Base-by-base conservation (phyloP, 164 flowering plant genomes). In the Stephania cephalantha region DNA sequence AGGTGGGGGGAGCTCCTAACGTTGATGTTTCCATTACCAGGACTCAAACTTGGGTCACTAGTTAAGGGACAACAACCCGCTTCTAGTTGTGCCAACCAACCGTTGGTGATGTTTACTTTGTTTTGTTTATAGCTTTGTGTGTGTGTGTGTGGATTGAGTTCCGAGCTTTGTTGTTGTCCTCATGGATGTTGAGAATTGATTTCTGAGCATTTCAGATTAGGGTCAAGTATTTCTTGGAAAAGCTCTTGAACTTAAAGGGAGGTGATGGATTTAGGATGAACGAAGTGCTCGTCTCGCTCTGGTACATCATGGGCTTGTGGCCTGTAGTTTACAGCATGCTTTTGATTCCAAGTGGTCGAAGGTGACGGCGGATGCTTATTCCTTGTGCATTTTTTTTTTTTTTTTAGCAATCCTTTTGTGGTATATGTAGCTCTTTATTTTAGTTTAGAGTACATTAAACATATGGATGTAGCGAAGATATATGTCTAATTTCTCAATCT, bases 271-370 rank as follows among this genome's bases (percentile, higher is more conserved):
- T 90, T 80, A 81, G 75, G 74, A 87, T 90, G 99, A 95, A 93
- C 82, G 83, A 88, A 77, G 90, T 95, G 68, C 86, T 95, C n/a
- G 92, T 93, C 22, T 85, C 93, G 25, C 78, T 89, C 25, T 95
- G 97, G 97, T 88, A 95, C 81, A 85, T 95, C 74, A 93, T 93
- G 98, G 99, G 97, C 18, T 78, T 95, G 77, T 95, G 96, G 97
- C 99, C 99, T 13, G 68, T 93, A 44, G 84, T 90, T 1, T 95
- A 93, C 75, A 82, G 87, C 80, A 90, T 91, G 99, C 85, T 95
- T 58, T 85, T 93, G 74, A 86, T 93, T 78, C 99, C 97, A 25
- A 82, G 88, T 46, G 97, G 87, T 70, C 86, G 94, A 91, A 93
- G 94, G 94, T 88, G 81, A 25, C 1, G 9, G 13, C 45, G 10